phyloP scores from a whole-genome alignment of 2,329 filamentous ascomycete genomes.

The Lasiodiplodia theobromae region DNA sequence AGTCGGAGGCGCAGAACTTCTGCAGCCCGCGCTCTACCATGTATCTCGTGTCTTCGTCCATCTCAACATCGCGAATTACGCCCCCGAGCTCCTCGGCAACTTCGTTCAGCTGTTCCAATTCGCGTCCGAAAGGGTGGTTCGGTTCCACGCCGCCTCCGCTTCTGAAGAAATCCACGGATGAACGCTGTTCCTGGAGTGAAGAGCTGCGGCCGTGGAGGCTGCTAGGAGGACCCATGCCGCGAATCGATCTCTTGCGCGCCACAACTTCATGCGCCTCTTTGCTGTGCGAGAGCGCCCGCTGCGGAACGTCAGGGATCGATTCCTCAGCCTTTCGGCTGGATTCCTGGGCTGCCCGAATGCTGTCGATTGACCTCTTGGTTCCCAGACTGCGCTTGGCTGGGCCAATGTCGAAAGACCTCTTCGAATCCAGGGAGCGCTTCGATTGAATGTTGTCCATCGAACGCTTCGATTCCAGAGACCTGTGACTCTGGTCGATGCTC shows the following conservation, averaged over 20 bases:
- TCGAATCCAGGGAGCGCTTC: slow-evolving; percentile 22
- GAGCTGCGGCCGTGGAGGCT: slow-evolving; percentile 59
- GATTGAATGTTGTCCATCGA: slow-evolving; percentile 22
- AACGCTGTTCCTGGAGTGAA: slow-evolving; percentile 64
- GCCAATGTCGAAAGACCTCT: slow-evolving; percentile 18
- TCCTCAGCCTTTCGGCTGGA: slow-evolving; percentile 52
- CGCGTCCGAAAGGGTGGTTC: slow-evolving; percentile 81
- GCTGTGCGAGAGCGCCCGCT: slow-evolving; percentile 83
- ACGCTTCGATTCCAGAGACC: slow-evolving; percentile 24
- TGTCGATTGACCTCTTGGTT: slow-evolving; percentile 22
- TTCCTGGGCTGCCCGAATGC: slow-evolving; percentile 22
- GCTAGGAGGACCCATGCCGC: slow-evolving; percentile 49
- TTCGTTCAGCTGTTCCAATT: slow-evolving; percentile 91
- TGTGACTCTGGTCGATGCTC: slow-evolving; percentile 15
- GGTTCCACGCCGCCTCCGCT: slow-evolving; percentile 48
- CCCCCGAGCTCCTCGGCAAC: slow-evolving; percentile 84
- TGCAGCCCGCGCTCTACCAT: slow-evolving; percentile 73
- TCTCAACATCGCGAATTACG: slow-evolving; percentile 64
- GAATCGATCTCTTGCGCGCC: slow-evolving; percentile 70
- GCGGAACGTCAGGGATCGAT: slow-evolving; percentile 72
- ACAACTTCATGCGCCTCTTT: slow-evolving; percentile 84
- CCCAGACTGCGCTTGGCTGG: slow-evolving; percentile 2
- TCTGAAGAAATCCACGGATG: slow-evolving; percentile 52
- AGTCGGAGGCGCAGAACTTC: slow-evolving; percentile 81
- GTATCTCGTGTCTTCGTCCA: slow-evolving; percentile 76